These are phyloP conservation scores for Phragmites australis DNA, from an alignment of 176 grass and related monocot species.

Conservation along the genomic window DNA sequence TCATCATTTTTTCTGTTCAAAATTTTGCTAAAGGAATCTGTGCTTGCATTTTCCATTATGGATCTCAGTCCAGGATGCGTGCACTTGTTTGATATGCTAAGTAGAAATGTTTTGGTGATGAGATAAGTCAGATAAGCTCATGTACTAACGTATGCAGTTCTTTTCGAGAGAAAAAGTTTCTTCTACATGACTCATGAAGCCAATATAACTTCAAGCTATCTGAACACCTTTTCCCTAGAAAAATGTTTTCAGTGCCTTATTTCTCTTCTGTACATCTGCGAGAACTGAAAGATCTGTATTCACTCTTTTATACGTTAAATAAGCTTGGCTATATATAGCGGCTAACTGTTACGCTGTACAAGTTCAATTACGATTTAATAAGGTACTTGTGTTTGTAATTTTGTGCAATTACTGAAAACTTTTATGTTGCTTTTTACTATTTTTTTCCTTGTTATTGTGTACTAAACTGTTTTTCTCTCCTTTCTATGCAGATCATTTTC, in stretches of 20 bases:
- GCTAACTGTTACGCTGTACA: not conserved
- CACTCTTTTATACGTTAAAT: not conserved
- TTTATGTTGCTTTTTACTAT: not conserved
- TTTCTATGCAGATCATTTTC: conserved; percentile 37
- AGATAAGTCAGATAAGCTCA: not conserved
- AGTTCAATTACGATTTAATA: not conserved
- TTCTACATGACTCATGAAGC: not conserved
- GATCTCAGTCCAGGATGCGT: not conserved
- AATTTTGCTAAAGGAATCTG: not conserved
- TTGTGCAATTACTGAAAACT: not conserved
- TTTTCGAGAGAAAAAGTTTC: not conserved
- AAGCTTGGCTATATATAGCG: not conserved
- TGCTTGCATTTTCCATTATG: not conserved
- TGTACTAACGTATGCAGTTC: not conserved
- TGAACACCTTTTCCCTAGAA: not conserved
- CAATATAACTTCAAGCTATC: not conserved
- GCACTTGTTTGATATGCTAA: conserved; percentile 4
- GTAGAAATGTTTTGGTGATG: not conserved
- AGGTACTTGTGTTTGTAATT: conserved; percentile 11
- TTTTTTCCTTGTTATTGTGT: not conserved
- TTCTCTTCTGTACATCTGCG: not conserved
- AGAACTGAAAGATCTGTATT: not conserved
- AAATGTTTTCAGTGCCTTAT: not conserved
- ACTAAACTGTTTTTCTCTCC: conserved; percentile 1
- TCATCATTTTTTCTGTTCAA: not conserved